phyloP scores from a whole-genome alignment of 2,329 filamentous ascomycete species.

The Epichloe bromicola region DNA sequence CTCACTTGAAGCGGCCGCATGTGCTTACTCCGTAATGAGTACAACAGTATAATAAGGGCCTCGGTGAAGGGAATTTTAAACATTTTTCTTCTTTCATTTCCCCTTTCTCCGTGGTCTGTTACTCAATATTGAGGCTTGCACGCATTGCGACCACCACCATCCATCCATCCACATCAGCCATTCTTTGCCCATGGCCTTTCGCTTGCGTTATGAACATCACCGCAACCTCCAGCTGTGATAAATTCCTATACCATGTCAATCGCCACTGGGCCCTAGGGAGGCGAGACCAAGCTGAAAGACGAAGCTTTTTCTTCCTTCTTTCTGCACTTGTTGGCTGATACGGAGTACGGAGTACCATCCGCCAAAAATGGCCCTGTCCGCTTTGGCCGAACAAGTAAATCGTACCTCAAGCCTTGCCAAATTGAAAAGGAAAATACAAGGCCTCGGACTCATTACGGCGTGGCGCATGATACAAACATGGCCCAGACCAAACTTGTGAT shows the following conservation, averaged over 20 bases:
- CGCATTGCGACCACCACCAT: not conserved
- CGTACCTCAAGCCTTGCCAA: not conserved
- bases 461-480: not conserved
- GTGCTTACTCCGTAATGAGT: not conserved
- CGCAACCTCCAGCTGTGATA: too few species aligned
- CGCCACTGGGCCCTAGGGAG: too few species aligned
- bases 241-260: too few species aligned
- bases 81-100: not conserved
- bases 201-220: too few species aligned
- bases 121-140: not conserved
- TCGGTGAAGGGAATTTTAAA: not conserved
- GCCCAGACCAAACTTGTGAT: not conserved
- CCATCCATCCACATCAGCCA: not conserved
- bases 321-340: too few species aligned
- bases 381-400: not conserved
- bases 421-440: not conserved
- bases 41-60: not conserved
- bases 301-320: not conserved
- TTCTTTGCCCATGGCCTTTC: not conserved
- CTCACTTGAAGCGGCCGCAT: slow-evolving; percentile 7
- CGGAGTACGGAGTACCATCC: too few species aligned
- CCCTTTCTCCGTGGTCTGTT: not conserved
- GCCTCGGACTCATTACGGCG: not conserved
- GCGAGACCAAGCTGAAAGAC: not conserved
- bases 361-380: too few species aligned